Evolutionary conservation across 305 asterid species (phyloP).

Genomic region (Fraxinus baroniana): DNA sequence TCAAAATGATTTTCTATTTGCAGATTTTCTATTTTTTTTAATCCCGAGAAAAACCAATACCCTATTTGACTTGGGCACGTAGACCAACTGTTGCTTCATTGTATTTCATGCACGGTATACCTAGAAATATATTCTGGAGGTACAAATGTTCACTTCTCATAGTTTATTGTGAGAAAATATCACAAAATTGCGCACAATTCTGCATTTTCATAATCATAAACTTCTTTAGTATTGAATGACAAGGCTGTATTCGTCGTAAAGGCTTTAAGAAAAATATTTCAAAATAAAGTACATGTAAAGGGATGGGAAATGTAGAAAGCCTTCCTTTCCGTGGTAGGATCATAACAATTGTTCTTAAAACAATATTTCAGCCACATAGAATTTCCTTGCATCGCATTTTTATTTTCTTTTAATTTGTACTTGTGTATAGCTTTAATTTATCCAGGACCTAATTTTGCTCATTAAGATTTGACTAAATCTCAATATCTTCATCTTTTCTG

Average conservation of each 20-base stretch:
- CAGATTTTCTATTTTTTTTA: neutral
- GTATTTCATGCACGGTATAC: neutral
- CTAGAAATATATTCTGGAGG: neutral
- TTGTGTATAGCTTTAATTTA: constrained; percentile 3
- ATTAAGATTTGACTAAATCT: constrained; percentile 12
- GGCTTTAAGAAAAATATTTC: neutral
- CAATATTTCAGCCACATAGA: neutral
- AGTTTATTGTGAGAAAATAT: neutral
- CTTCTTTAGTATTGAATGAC: neutral
- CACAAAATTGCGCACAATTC: neutral
- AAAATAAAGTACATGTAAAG: neutral
- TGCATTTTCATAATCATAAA: neutral
- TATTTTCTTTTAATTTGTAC: neutral
- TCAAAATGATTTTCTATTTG: neutral
- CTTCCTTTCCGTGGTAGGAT: neutral
- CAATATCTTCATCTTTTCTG: constrained; percentile 21
- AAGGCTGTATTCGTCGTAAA: neutral
- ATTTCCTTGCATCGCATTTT: neutral
- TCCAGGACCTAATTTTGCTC: neutral
- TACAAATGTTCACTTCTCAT: neutral
- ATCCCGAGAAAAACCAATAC: neutral
- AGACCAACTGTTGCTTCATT: neutral
- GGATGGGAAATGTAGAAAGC: neutral
- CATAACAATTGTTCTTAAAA: neutral
- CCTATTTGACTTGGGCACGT: neutral